Evolutionary conservation across 805 yeast genomes (phyloP).

Genomic region (Starmerella etchellsii): DNA sequence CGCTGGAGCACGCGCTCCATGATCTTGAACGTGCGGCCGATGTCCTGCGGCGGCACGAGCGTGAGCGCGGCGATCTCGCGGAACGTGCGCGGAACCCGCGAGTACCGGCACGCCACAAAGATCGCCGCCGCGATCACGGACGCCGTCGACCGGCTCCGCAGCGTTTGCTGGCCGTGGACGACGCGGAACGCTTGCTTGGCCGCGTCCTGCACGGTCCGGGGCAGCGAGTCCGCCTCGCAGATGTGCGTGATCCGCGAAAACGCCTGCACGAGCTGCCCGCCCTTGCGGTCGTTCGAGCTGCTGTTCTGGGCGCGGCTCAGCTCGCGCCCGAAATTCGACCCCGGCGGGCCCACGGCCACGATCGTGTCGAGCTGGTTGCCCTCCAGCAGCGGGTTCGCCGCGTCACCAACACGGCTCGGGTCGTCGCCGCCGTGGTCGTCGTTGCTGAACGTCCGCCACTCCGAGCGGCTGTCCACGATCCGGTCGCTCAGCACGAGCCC

Average conservation of each 20-base stretch:
- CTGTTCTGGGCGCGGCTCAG: conserved; percentile 80
- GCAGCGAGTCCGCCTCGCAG: conserved; percentile 93
- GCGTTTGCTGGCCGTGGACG: conserved; percentile 71
- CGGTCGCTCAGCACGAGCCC: conserved; percentile 87
- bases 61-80: conserved; percentile 94
- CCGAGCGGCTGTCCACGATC: conserved; percentile 88
- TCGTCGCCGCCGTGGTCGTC: conserved; percentile 98
- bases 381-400: conserved; percentile 81
- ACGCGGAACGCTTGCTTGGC: conserved; percentile 92
- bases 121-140: conserved; percentile 95
- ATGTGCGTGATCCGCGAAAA: conserved; percentile 83
- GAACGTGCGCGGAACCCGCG: conserved; percentile 86
- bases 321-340: conserved; percentile 76
- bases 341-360: conserved; percentile 78
- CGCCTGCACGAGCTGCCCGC: conserved; percentile 76
- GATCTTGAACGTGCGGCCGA: conserved; percentile 78
- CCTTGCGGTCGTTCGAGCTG: conserved; percentile 74
- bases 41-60: conserved; percentile 84
- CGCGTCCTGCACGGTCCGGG: conserved; percentile 91
- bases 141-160: conserved; percentile 85
- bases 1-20: conserved; percentile 52
- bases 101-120: conserved; percentile 85
- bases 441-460: conserved; percentile 96
- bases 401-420: conserved; percentile 98
- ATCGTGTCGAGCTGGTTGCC: conserved; percentile 85